Evolutionary conservation across 345 rosid species (phyloP).

Genomic region (Ailanthus altissimus): DNA sequence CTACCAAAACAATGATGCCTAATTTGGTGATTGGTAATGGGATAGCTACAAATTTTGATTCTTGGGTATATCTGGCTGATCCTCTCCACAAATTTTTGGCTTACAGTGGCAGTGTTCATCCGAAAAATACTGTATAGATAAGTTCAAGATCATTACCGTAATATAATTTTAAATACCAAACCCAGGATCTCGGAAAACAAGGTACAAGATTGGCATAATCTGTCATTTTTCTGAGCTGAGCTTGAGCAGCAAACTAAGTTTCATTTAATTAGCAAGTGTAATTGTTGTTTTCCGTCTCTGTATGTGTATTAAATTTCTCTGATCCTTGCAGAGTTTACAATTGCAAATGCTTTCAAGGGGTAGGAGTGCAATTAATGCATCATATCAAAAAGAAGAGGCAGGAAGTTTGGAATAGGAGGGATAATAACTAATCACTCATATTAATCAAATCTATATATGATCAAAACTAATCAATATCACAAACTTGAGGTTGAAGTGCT

Average conservation of each 20-base stretch:
- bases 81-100: not conserved
- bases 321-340: not conserved
- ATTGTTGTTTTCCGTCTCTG: not conserved
- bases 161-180: not conserved
- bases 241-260: not conserved
- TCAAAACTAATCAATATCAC: not conserved
- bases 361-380: not conserved
- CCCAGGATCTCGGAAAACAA: not conserved
- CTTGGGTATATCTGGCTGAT: not conserved
- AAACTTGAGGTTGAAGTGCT: no score
- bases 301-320: no score
- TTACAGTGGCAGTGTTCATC: not conserved
- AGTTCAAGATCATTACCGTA: not conserved
- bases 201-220: not conserved
- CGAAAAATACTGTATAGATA: not conserved
- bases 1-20: not conserved
- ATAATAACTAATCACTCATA: not conserved
- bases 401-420: not conserved
- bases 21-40: not conserved
- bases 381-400: conserved; percentile 12
- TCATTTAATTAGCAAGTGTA: not conserved
- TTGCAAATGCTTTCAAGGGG: not conserved
- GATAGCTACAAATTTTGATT: not conserved
- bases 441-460: not conserved
- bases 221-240: not conserved